A percentile compares a stretch with the other conserved stretches of the same genome.
Evolutionary conservation across 805 yeast species (phyloP).

Genomic region (Nakazawaea pomicola): DNA sequence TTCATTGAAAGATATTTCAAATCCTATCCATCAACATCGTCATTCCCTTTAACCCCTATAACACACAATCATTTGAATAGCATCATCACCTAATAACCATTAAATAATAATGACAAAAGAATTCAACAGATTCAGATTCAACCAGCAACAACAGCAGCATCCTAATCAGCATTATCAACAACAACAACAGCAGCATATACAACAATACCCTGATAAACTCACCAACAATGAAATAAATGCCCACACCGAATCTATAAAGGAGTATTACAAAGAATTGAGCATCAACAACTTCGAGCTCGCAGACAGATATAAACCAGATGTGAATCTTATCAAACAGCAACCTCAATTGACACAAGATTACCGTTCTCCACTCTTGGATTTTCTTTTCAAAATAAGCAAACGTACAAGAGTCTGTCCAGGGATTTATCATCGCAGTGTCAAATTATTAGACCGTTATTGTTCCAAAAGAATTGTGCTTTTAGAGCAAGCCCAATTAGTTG

Average conservation of each 20-base stretch:
- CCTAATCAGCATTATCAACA: too few species aligned
- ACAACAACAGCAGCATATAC: background rate
- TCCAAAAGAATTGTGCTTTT: slow-evolving; percentile 69
- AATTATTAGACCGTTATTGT: slow-evolving; percentile 76
- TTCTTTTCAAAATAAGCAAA: slow-evolving; percentile 57
- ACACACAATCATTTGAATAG: too few species aligned
- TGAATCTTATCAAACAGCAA: slow-evolving; percentile 61
- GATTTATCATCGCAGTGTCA: slow-evolving; percentile 56
- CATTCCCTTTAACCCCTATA: too few species aligned
- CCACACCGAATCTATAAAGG: slow-evolving; percentile 42
- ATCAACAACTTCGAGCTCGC: slow-evolving; percentile 30
- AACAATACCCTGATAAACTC: slow-evolving; percentile 40
- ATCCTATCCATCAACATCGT: background rate
- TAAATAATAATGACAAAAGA: slow-evolving; percentile 4
- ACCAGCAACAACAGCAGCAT: slow-evolving; percentile 1
- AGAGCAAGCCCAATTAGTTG: slow-evolving; percentile 76
- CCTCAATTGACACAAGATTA: slow-evolving; percentile 65
- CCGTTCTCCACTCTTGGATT: slow-evolving; percentile 64
- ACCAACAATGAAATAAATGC: slow-evolving; percentile 43
- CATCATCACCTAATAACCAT: background rate
- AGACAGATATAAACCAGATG: slow-evolving; percentile 40
- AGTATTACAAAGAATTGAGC: slow-evolving; percentile 49
- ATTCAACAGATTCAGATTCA: slow-evolving; percentile 3
- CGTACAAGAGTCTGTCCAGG: slow-evolving; percentile 56
- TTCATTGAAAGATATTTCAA: too few species aligned